Conservation (phyloP, 1,284 basidiomycete species). For the Fistulinella staudtii region DNA sequence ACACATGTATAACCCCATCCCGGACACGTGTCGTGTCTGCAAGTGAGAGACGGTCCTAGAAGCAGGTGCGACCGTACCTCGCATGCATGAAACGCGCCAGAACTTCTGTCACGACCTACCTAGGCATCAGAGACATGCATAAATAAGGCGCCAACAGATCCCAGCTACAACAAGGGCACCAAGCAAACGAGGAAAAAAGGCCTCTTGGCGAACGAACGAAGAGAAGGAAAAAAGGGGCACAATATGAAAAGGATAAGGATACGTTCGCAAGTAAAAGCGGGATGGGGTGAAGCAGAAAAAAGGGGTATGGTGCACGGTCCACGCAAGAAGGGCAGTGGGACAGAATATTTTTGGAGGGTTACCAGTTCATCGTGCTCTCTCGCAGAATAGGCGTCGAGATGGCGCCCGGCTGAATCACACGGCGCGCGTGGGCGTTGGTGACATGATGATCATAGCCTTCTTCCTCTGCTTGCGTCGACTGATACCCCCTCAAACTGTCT, state of each 20-base stretch:
- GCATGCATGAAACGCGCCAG: constrained; percentile 3
- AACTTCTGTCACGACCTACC: constrained; percentile 19
- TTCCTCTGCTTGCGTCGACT: constrained; percentile 29
- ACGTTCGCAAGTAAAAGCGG: constrained; percentile 11
- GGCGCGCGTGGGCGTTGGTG: constrained; percentile 45
- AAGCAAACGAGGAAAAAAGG: background rate
- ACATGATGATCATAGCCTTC: constrained; percentile 29
- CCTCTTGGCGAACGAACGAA: background rate
- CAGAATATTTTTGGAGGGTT: no score
- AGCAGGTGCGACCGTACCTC: background rate
- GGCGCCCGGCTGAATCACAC: constrained; percentile 46
- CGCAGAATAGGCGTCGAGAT: constrained; percentile 66
- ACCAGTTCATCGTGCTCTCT: constrained; percentile 76
- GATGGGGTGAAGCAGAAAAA: background rate
- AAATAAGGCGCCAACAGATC: constrained; percentile 21
- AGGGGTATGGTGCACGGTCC: no score
- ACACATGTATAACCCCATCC: constrained; percentile 5
- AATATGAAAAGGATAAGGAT: background rate
- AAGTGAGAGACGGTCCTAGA: no score
- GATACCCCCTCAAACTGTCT: constrained; percentile 64
- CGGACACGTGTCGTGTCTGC: no score
- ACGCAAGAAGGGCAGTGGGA: no score
- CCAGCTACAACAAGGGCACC: constrained; percentile 13
- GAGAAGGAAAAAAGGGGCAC: background rate
- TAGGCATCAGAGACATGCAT: constrained; percentile 21